These are phyloP conservation scores for Abrus pulchellus DNA, from an alignment of 306 rosid genomes.

Conservation along the genomic window DNA sequence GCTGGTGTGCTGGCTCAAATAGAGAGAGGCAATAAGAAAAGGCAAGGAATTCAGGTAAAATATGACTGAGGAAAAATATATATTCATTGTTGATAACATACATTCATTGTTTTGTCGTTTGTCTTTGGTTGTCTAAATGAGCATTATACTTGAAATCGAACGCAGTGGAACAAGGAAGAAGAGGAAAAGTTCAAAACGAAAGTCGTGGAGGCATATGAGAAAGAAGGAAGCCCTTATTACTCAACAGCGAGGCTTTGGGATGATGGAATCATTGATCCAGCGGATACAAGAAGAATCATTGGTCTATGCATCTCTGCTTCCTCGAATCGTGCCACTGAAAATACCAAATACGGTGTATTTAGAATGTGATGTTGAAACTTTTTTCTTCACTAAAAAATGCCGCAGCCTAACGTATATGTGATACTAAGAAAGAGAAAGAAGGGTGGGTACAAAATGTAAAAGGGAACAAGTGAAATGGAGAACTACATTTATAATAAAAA, in stretches of 20 bases:
- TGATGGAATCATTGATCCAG: slow-evolving; percentile 96
- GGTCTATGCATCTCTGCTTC: slow-evolving; percentile 88
- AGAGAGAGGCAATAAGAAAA: slow-evolving; percentile 88
- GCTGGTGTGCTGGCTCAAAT: slow-evolving; percentile 95
- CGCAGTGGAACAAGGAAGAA: slow-evolving; percentile 89
- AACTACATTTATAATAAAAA: not conserved
- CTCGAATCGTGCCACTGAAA: slow-evolving; percentile 68
- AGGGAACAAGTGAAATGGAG: not conserved
- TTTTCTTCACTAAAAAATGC: slow-evolving; percentile 35
- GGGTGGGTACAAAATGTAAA: not conserved
- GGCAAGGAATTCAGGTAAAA: slow-evolving; percentile 88
- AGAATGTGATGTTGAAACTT: slow-evolving; percentile 66
- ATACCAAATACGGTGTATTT: slow-evolving; percentile 90
- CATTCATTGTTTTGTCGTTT: slow-evolving; percentile 29
- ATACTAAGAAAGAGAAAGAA: not conserved
- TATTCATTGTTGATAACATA: not conserved
- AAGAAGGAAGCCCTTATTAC: slow-evolving; percentile 89
- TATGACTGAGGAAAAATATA: not conserved
- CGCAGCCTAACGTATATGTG: not conserved
- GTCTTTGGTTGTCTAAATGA: slow-evolving; percentile 1
- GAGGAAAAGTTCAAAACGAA: slow-evolving; percentile 83
- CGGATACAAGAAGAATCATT: slow-evolving; percentile 84
- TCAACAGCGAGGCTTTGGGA: slow-evolving; percentile 98
- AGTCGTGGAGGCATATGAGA: slow-evolving; percentile 85
- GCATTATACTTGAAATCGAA: slow-evolving; percentile 16